A percentile compares a stretch with the other conserved stretches of the same genome.
These are phyloP conservation scores for Penicillium vulpinum DNA, from an alignment of 2,329 filamentous ascomycete genomes.

Conservation along the genomic window DNA sequence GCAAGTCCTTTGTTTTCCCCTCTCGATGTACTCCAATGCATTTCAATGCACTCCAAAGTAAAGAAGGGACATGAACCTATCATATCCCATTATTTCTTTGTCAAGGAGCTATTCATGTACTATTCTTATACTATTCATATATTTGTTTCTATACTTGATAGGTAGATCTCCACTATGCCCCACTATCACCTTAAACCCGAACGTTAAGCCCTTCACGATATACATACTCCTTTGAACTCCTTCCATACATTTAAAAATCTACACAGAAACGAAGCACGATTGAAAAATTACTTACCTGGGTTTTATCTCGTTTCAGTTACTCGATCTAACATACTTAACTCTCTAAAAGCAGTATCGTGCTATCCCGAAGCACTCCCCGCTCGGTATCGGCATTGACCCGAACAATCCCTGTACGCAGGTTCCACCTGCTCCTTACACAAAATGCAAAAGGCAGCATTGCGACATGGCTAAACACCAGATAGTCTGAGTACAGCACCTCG, in stretches of 20 bases:
- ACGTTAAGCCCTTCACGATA: not conserved
- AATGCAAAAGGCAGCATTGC: not conserved
- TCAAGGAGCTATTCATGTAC: not conserved
- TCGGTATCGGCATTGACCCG: not conserved
- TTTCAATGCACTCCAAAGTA: not conserved
- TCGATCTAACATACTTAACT: not conserved
- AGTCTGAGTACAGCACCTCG: not conserved
- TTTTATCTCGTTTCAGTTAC: not conserved
- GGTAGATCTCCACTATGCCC: constrained; percentile 5
- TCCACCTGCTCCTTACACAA: not conserved
- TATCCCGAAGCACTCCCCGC: not conserved
- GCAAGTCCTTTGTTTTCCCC: not conserved
- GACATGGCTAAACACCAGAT: not conserved
- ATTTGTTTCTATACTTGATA: not conserved
- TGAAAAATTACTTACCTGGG: not conserved
- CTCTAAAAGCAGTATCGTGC: not conserved
- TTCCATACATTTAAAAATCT: not conserved
- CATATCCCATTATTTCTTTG: not conserved
- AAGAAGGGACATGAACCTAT: not conserved
- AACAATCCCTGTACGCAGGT: not conserved
- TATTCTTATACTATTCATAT: too few relatives aligned
- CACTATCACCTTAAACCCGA: not conserved
- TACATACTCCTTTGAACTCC: not conserved
- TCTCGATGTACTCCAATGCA: not conserved
- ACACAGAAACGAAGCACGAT: not conserved